These are phyloP conservation scores for Russula vinacea DNA, from an alignment of 768 basidiomycete species.

Conservation along the genomic window DNA sequence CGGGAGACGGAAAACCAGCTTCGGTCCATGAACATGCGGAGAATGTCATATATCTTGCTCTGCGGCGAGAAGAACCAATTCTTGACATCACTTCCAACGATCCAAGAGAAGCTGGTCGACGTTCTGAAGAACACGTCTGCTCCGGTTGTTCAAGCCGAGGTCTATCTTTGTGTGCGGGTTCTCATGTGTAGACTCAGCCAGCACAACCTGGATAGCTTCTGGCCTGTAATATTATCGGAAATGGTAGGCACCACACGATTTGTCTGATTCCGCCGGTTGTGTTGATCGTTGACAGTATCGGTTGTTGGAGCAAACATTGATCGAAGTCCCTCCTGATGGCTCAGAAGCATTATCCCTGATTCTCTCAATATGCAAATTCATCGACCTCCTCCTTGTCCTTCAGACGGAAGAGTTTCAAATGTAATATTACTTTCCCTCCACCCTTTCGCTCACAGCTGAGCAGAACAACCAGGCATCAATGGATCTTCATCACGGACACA, in stretches of 20 bases:
- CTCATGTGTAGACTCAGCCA: slow-evolving; percentile 85
- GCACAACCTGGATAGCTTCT: slow-evolving; percentile 91
- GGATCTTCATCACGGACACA: slow-evolving; percentile 98
- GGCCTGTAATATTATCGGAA: slow-evolving; percentile 94
- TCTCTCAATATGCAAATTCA: slow-evolving; percentile 87
- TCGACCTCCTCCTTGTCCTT: slow-evolving; percentile 87
- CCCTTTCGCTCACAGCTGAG: slow-evolving; percentile 3
- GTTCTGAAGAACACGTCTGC: slow-evolving; percentile 76
- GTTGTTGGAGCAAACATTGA: slow-evolving; percentile 79
- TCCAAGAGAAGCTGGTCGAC: slow-evolving; percentile 98
- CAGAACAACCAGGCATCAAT: slow-evolving; percentile 70
- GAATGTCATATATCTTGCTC: slow-evolving; percentile 84
- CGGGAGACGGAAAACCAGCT: slow-evolving; percentile 89
- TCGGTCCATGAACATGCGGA: slow-evolving; percentile 80
- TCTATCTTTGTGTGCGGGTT: slow-evolving; percentile 90
- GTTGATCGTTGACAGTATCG: slow-evolving; percentile 57
- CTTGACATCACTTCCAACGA: slow-evolving; percentile 80
- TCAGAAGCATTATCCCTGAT: slow-evolving; percentile 83
- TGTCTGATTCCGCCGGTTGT: neutral
- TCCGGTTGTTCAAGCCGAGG: slow-evolving; percentile 87
- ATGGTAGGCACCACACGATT: slow-evolving; percentile 49
- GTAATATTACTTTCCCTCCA: slow-evolving; percentile 43
- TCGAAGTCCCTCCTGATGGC: slow-evolving; percentile 67
- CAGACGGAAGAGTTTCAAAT: slow-evolving; percentile 99
- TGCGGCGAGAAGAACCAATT: slow-evolving; percentile 89